These are phyloP conservation scores for Salix suchowensis DNA, from an alignment of 345 rosid genomes.

Conservation along the genomic window DNA sequence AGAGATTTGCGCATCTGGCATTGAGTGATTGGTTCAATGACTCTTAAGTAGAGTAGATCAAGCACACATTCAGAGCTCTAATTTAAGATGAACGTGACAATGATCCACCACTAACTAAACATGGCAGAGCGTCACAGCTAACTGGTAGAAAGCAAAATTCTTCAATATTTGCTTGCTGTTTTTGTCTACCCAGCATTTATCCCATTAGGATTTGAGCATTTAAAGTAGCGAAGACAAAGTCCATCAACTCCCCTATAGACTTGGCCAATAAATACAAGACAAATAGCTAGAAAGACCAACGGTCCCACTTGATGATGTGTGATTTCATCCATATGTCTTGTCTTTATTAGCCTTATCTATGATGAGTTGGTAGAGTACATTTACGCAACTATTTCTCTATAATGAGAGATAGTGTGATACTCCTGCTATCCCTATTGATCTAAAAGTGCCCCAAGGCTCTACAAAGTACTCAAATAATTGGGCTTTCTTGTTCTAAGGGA, in stretches of 20 bases:
- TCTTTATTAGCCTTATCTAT: not conserved
- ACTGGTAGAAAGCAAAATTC: not conserved
- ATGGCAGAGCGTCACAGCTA: not conserved
- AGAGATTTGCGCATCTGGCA: not conserved
- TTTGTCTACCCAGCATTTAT: not conserved
- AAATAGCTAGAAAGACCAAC: not conserved
- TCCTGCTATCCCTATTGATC: not conserved
- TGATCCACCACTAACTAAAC: not conserved
- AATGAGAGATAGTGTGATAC: not conserved
- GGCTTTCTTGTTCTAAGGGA: not conserved
- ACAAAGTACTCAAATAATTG: not conserved
- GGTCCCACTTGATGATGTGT: not conserved
- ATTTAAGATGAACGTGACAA: not conserved
- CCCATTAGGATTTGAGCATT: not conserved
- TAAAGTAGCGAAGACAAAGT: not conserved
- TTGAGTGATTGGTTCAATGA: not conserved
- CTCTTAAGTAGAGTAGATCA: not conserved
- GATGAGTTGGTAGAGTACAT: not conserved
- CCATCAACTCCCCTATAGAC: not conserved
- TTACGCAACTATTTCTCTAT: not conserved
- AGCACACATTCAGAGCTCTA: not conserved
- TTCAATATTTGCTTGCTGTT: not conserved
- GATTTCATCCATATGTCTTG: not conserved
- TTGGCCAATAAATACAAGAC: not conserved
- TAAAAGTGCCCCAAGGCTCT: not conserved